Conservation (phyloP, 768 basidiomycete genomes). For the Termitomyces sp. region DNA sequence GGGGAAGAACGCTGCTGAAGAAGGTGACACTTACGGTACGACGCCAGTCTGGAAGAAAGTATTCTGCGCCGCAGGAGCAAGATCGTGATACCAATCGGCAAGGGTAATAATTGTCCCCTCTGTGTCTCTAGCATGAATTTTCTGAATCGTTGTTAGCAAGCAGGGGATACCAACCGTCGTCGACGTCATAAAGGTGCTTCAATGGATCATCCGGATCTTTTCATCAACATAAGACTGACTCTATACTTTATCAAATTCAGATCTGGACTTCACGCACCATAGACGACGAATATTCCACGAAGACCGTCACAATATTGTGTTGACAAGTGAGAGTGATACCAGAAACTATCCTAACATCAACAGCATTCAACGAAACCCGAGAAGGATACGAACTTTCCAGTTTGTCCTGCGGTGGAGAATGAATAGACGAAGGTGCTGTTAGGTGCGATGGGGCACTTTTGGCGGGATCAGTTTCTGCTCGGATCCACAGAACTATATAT, state of each 20-base stretch:
- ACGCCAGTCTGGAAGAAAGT: conserved; percentile 27
- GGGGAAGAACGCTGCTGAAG: conserved; percentile 4
- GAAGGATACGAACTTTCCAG: conserved; percentile 19
- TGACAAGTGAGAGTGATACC: conserved; percentile 40
- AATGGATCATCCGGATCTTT: conserved; percentile 36
- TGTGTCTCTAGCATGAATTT: conserved; percentile 2
- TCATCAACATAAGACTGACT: background rate
- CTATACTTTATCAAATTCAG: background rate
- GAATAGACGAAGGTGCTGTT: conserved; percentile 32
- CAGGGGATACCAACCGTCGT: conserved; percentile 26
- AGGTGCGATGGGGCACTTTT: conserved; percentile 37
- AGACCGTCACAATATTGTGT: conserved; percentile 51
- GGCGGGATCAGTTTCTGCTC: background rate
- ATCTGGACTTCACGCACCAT: conserved; percentile 15
- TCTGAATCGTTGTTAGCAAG: conserved; percentile 1
- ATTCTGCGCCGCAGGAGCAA: conserved; percentile 35
- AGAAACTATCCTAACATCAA: conserved; percentile 13
- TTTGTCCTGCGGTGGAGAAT: conserved; percentile 29
- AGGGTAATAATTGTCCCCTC: conserved; percentile 33
- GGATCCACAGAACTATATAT: no score
- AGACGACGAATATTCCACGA: conserved; percentile 26
- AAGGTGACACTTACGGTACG: conserved; percentile 20
- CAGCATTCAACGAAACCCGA: background rate
- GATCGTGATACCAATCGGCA: conserved; percentile 27
- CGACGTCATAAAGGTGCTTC: conserved; percentile 33